Conservation (phyloP, 257 asterid genomes). For the Solanum neorickii region DNA sequence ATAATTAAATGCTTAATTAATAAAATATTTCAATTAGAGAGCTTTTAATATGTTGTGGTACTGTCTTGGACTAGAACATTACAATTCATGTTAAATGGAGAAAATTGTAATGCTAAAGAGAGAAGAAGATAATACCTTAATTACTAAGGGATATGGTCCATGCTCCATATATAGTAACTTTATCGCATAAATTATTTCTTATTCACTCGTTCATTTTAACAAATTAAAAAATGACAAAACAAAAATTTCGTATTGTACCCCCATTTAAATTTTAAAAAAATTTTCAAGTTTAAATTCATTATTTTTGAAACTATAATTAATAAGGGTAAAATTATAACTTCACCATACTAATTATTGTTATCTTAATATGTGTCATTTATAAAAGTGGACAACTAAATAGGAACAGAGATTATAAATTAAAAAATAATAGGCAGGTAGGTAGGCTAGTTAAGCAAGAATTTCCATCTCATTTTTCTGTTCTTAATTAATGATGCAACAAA, state of each 20-base stretch:
- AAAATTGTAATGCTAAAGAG: neutral
- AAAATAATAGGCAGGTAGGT: neutral
- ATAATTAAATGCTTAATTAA: no score
- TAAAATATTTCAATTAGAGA: no score
- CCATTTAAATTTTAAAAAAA: accelerated
- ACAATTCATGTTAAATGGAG: neutral
- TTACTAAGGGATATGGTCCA: neutral
- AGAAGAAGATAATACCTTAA: neutral
- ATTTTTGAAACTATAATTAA: no score
- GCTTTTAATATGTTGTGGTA: neutral
- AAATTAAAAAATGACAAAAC: no score
- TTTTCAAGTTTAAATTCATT: accelerated
- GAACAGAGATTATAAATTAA: neutral
- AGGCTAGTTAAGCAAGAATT: neutral
- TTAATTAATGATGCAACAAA: neutral
- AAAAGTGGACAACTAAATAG: no score
- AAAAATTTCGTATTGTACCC: no score
- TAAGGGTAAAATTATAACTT: no score
- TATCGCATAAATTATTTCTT: neutral
- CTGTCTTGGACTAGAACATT: neutral
- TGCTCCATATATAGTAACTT: neutral
- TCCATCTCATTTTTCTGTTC: neutral
- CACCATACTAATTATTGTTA: no score
- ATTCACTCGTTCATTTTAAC: no score
- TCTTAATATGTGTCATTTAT: no score